Conservation (phyloP, 2,329 filamentous ascomycete genomes). For the Fusarium siculi region DNA sequence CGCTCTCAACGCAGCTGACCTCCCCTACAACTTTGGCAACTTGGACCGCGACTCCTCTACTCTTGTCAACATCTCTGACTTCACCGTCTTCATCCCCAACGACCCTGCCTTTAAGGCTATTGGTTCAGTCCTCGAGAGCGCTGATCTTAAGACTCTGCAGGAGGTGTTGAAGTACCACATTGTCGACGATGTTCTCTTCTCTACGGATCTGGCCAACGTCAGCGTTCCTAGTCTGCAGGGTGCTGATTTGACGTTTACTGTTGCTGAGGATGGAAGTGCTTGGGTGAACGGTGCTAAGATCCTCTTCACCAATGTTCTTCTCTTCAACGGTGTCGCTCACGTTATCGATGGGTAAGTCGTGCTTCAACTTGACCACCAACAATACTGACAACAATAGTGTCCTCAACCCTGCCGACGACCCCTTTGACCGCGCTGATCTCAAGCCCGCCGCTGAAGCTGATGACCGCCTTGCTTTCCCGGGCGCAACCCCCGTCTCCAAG, state of each 20-base stretch:
- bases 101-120: conserved; percentile 45
- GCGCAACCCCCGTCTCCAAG: conserved; percentile 38
- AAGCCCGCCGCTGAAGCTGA: conserved; percentile 34
- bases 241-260: conserved; percentile 43
- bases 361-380: fast-evolving
- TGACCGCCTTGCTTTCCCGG: conserved; percentile 44
- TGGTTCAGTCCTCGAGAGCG: conserved; percentile 42
- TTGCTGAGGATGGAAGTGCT: conserved; percentile 44
- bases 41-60: conserved; percentile 26
- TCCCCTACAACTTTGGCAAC: conserved; percentile 43
- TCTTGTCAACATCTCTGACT: conserved; percentile 45
- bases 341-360: conserved; percentile 45
- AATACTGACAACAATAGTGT: conserved; percentile 34
- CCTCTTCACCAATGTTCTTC: conserved; percentile 44
- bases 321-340: conserved; percentile 49
- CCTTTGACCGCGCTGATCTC: conserved; percentile 42
- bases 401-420: conserved; percentile 35
- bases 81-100: conserved; percentile 46
- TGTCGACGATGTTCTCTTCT: conserved; percentile 47
- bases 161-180: conserved; percentile 48
- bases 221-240: conserved; percentile 41
- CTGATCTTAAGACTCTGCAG: conserved; percentile 39
- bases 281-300: conserved; percentile 49
- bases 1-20: conserved; percentile 42
- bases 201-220: conserved; percentile 43